phyloP scores from a whole-genome alignment of 179 eudicot species.

The Vitellaria paradoxa region DNA sequence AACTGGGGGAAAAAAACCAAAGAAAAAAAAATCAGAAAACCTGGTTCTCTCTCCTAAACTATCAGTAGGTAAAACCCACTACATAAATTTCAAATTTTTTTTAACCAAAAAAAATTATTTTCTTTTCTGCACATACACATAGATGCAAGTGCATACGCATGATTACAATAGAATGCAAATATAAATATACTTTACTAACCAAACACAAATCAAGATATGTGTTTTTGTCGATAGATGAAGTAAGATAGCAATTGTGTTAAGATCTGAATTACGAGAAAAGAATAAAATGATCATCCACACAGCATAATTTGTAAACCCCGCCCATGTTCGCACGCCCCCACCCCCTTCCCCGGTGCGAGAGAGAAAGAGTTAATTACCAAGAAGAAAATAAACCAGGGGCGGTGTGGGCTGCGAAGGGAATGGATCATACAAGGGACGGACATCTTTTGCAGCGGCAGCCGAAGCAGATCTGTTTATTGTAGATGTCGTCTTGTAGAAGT shows the following conservation, averaged over 20 bases:
- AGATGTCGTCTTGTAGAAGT: no score
- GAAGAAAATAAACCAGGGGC: neutral
- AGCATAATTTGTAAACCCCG: neutral
- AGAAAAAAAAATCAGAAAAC: neutral
- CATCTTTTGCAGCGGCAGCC: neutral
- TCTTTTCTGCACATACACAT: neutral
- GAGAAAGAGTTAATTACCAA: slow-evolving; percentile 10
- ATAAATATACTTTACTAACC: neutral
- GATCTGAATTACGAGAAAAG: neutral
- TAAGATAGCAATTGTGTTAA: neutral
- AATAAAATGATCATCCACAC: neutral
- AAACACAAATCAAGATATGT: neutral
- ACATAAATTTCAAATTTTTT: no score
- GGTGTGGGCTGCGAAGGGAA: neutral
- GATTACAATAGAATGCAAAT: neutral
- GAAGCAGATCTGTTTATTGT: slow-evolving; percentile 4
- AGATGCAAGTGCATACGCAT: neutral
- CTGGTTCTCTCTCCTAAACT: neutral
- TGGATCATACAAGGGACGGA: neutral
- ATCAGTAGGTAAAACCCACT: neutral
- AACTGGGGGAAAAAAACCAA: slow-evolving; percentile 26
- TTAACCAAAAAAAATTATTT: no score
- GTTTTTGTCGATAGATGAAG: no score
- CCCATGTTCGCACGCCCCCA: neutral
- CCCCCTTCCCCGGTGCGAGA: neutral